phyloP scores from a whole-genome alignment of 1,284 basidiomycete genomes.

The Cryptococcus sp. region DNA sequence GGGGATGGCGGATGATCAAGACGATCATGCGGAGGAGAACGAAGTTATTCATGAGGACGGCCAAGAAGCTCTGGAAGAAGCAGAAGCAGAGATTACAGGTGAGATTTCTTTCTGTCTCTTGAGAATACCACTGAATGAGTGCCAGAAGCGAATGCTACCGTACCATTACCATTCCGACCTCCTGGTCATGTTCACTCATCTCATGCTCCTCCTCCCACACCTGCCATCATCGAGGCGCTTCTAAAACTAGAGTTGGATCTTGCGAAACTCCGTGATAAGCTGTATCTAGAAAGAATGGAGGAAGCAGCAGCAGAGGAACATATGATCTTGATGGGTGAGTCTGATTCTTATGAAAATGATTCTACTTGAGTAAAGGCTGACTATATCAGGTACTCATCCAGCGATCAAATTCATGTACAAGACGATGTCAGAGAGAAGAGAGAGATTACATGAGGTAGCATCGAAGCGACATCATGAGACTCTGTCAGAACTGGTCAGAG shows the following conservation, averaged over 20 bases:
- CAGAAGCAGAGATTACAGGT: slow-evolving; percentile 10
- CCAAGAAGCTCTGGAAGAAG: slow-evolving; percentile 6
- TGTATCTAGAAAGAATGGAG: slow-evolving; percentile 55
- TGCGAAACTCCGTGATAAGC: slow-evolving; percentile 53
- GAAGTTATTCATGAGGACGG: not conserved
- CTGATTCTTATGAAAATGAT: not conserved
- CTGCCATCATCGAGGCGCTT: slow-evolving; percentile 53
- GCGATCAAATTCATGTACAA: slow-evolving; percentile 51
- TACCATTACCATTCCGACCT: slow-evolving; percentile 4
- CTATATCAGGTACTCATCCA: slow-evolving; percentile 50
- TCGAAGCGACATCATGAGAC: slow-evolving; percentile 44
- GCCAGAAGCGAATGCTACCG: slow-evolving; percentile 1
- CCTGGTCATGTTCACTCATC: slow-evolving; percentile 26
- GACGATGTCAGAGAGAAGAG: slow-evolving; percentile 34
- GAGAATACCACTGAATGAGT: not conserved
- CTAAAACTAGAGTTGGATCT: slow-evolving; percentile 56
- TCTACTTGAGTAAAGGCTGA: not conserved
- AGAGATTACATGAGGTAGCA: slow-evolving; percentile 41
- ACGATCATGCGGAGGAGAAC: slow-evolving; percentile 4
- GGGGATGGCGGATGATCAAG: slow-evolving; percentile 3
- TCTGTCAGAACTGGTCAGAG: slow-evolving; percentile 46
- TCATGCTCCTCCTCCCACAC: slow-evolving; percentile 39
- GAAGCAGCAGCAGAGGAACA: slow-evolving; percentile 55
- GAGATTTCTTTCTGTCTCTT: not conserved
- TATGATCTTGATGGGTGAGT: slow-evolving; percentile 52